Base-by-base conservation (phyloP, 2,329 filamentous ascomycete species). In the Aspergillus sp. region DNA sequence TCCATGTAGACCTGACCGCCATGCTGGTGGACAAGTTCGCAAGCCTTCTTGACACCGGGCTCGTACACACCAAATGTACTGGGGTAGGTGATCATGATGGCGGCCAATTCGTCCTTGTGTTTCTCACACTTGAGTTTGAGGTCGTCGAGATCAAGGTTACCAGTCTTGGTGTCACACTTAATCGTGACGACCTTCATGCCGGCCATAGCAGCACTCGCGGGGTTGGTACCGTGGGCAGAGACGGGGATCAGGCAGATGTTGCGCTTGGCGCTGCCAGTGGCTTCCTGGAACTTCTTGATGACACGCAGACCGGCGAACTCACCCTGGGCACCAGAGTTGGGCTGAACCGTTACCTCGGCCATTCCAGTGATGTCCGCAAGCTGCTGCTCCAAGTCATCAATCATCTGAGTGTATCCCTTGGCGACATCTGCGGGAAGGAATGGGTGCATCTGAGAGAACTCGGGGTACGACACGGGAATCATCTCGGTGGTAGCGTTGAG, bases 1-100 rank as follows among this genome's bases (percentile, higher is more conserved):
- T 98, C 93, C 93, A 98, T 97, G 81, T 97, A 98, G 15, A 98
- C 93, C 71, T 96, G 91, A 9, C 93, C 93, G 52, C 93, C 93
- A 70, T 96, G 81, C 63, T 89, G 77, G 78, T 98, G 93, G 17
- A 98, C 91, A 31, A 96, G 80, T 55, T 91, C 80, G 75, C 92
- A 96, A 15, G 88, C 92, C 70, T 90, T 85, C 79, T 92, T 95
- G 73, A 96, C 86, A 63, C 87, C 84, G 3, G 93, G 93, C 80
- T 98, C 93, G 70, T 96, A 98, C 31, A 98, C 91, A 72, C 93
- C 93, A 66, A 90, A 98, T 0, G 93, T 98, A 74, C 90, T 95
- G 33, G 93, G 93, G 73, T 98, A 98, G 2, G 93, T 98, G 68
- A 98, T 85, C 93, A 97, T 97, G 76, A 97, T 93, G 51, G 93